Base-by-base conservation (phyloP, 2,329 filamentous ascomycete species). In the Metarhizium robertsii region DNA sequence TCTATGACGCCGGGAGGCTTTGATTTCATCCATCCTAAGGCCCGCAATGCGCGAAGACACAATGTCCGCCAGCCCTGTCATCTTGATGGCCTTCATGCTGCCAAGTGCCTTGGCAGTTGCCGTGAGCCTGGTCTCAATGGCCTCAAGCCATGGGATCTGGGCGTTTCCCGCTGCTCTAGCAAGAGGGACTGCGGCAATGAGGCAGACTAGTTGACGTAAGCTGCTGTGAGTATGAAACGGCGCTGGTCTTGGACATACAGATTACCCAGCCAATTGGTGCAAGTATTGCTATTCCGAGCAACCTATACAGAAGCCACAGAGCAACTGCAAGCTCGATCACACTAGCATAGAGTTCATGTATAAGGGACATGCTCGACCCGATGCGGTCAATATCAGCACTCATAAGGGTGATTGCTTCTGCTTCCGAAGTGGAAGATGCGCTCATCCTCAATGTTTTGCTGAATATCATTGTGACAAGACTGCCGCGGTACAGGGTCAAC, bases 381-480 rank as follows among this genome's bases (percentile, higher is more conserved):
- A 54, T 54, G 10, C 53, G 25, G 10, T 74, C 72, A 32, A 77
- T 68, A 51, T 76, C 74, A 4, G 72, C 70, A 46, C 68, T 73
- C 71, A 77, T 76, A 16, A 76, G 60, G 1, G 73, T 76, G 25
- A 72, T 56, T 1, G 73, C 67, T 6, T 67, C 66, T 0, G 66
- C 63, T 30, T 71, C 68, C 13, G 69, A 65, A 13, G 64, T 61
- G 2, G 61, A 57, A 4, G 61, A 62, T 1, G 63, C 30, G 18
- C 18, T 43, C 8, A 53, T 29, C 2, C 63, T 59, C 2, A 75
- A 60, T 0, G 74, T 75, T 57, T 76, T 75, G 43, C 71, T 68
- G 60, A 77, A 82, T 14, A 83, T 73, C 60, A 80, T 69, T 0
- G 75, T 72, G 4, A 70, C 56, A 8, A 73, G 58, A 3, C 65